Conservation (phyloP, 306 rosid genomes). For the Hippophae tibetana region DNA sequence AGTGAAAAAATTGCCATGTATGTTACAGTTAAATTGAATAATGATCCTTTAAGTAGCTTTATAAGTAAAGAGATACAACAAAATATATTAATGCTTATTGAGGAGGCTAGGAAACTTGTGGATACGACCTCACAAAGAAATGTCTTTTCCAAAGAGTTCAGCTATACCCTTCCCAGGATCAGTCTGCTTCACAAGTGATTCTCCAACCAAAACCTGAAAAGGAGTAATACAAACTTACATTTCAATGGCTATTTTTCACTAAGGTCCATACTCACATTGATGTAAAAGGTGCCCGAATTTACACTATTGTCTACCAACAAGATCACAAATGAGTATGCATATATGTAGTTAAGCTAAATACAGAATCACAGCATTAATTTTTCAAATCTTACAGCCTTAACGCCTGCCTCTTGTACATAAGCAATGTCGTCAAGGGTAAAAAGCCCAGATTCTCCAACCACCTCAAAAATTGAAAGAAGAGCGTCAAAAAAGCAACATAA, state of each 20-base stretch:
- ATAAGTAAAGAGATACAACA: too few species aligned
- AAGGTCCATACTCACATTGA: not conserved
- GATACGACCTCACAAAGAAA: conserved; percentile 22
- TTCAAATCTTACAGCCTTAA: conserved; percentile 58
- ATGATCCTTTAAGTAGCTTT: too few species aligned
- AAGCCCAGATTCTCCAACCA: conserved; percentile 93
- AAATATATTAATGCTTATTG: too few species aligned
- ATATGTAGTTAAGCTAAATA: too few species aligned
- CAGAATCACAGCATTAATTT: not conserved
- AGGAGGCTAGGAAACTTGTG: too few species aligned
- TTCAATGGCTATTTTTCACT: not conserved
- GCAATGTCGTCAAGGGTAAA: conserved; percentile 73
- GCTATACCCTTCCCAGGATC: conserved; percentile 83
- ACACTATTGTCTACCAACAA: not conserved
- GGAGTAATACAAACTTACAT: not conserved
- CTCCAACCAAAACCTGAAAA: conserved; percentile 83
- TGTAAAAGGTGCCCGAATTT: too few species aligned
- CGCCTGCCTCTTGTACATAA: conserved; percentile 91
- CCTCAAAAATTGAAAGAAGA: conserved; percentile 23
- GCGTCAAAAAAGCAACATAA: not conserved
- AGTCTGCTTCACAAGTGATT: conserved; percentile 72
- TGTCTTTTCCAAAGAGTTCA: conserved; percentile 77
- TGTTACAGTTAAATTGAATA: too few species aligned
- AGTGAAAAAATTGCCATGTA: too few species aligned
- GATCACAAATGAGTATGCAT: not conserved